Evolutionary conservation across 139 green algal species (phyloP).

Genomic region (Picochlorum sp.): DNA sequence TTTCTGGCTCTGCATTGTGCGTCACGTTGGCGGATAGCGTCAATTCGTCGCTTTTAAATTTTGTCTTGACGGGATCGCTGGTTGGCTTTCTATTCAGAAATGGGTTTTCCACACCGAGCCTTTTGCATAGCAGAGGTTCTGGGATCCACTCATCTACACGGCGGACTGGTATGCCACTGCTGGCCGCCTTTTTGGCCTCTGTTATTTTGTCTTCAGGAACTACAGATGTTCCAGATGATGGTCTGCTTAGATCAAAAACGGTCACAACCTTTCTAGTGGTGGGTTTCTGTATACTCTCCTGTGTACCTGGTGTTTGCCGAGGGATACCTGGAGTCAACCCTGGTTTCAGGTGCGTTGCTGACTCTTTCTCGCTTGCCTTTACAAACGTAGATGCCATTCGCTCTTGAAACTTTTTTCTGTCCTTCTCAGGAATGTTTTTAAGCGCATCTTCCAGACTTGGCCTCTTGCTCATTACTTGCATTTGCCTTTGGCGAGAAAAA

Average conservation of each 20-base stretch:
- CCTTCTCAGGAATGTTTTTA: conserved; percentile 33
- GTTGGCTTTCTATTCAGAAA: conserved; percentile 36
- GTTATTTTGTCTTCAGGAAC: not conserved
- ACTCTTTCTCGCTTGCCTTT: conserved; percentile 30
- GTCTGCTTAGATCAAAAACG: not conserved
- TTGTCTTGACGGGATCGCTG: not conserved
- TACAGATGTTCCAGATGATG: not conserved
- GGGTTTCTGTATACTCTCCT: not conserved
- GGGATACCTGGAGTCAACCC: not conserved
- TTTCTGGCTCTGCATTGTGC: not conserved
- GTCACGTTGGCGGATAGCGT: not conserved
- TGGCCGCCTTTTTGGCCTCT: not conserved
- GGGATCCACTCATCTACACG: conserved; percentile 74
- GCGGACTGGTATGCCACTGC: conserved; percentile 16
- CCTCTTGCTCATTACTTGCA: not conserved
- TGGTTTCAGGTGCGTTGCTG: no score
- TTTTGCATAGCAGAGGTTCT: conserved; percentile 80
- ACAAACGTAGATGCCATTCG: conserved; percentile 54
- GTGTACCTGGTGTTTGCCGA: not conserved
- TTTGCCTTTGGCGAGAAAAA: not conserved
- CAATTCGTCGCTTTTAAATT: not conserved
- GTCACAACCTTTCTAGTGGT: conserved; percentile 2
- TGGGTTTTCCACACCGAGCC: conserved; percentile 84
- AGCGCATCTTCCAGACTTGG: conserved; percentile 13
- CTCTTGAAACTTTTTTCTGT: conserved; percentile 43